Evolutionary conservation across 1,284 basidiomycete genomes (phyloP).

Genomic region (Ganoderma boninense): DNA sequence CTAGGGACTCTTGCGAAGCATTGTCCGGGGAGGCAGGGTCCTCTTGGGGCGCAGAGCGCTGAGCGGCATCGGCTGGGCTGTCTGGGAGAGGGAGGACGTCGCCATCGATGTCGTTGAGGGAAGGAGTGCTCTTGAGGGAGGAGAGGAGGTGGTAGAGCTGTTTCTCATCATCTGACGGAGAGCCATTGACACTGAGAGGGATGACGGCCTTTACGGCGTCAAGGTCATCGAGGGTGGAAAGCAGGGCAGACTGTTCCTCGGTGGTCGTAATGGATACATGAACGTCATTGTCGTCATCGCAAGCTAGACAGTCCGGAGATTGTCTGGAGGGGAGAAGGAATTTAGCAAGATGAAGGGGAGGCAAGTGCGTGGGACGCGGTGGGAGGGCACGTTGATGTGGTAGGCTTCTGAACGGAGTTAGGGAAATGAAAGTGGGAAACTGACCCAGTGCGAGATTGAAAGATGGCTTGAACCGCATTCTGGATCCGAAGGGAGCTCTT

Average conservation of each 20-base stretch:
- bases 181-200: slow-evolving; percentile 38
- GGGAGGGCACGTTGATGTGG: neutral
- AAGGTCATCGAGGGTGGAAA: slow-evolving; percentile 41
- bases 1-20: slow-evolving; percentile 16
- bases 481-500: slow-evolving; percentile 41
- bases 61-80: slow-evolving; percentile 19
- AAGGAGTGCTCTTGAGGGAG: slow-evolving; percentile 26
- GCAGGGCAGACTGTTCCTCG: slow-evolving; percentile 43
- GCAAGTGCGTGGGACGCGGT: neutral
- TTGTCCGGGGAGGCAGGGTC: slow-evolving; percentile 10
- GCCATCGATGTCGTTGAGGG: slow-evolving; percentile 43
- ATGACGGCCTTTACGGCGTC: slow-evolving; percentile 46
- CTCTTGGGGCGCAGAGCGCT: slow-evolving; percentile 19
- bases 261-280: slow-evolving; percentile 43
- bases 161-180: slow-evolving; percentile 44
- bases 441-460: slow-evolving; percentile 50
- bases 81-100: slow-evolving; percentile 21
- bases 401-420: slow-evolving; percentile 2
- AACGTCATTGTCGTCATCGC: slow-evolving; percentile 38
- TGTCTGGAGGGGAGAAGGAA: slow-evolving; percentile 29
- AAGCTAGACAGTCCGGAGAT: slow-evolving; percentile 31
- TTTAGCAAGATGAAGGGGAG: slow-evolving; percentile 11
- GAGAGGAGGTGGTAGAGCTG: slow-evolving; percentile 43
- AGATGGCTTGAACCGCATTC: slow-evolving; percentile 47
- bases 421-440: slow-evolving; percentile 32